These are phyloP conservation scores for Oleoguttula mirabilis DNA, from an alignment of 495 filamentous ascomycete species.

Conservation along the genomic window DNA sequence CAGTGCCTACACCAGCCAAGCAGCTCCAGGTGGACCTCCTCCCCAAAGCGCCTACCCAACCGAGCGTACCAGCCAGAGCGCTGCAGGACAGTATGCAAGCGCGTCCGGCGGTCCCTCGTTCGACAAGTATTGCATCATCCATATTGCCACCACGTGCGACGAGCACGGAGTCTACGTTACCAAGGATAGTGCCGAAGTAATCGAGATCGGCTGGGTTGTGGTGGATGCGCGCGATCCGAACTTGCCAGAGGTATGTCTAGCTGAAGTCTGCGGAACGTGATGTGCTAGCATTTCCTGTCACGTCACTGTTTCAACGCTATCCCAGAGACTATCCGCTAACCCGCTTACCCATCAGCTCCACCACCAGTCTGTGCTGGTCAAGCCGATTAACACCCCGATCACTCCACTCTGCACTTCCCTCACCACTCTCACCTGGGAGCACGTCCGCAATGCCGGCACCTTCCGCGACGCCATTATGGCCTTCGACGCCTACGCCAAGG, in stretches of 20 bases:
- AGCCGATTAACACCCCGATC: conserved; percentile 96
- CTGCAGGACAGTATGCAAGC: conserved; percentile 10
- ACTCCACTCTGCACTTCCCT: conserved; percentile 96
- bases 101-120: conserved; percentile 7
- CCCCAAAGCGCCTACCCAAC: conserved; percentile 5
- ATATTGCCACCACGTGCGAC: conserved; percentile 97
- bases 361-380: conserved; percentile 90
- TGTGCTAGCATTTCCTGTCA: too few relatives aligned
- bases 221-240: conserved; percentile 76
- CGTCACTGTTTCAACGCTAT: too few relatives aligned
- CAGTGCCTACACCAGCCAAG: not conserved
- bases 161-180: conserved; percentile 99
- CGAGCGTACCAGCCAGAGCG: conserved; percentile 3
- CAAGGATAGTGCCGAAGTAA: conserved; percentile 97
- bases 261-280: not conserved
- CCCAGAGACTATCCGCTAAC: too few relatives aligned
- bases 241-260: conserved; percentile 20
- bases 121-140: conserved; percentile 92
- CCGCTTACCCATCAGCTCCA: conserved; percentile 61
- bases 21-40: conserved; percentile 1
- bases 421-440: conserved; percentile 97
- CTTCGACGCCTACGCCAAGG: conserved; percentile 82
- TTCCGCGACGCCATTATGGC: conserved; percentile 94
- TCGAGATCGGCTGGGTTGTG: conserved; percentile 96
- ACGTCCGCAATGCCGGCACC: conserved; percentile 88